These are phyloP conservation scores for Boletus reticulatus DNA, from an alignment of 768 basidiomycete species.

Conservation along the genomic window DNA sequence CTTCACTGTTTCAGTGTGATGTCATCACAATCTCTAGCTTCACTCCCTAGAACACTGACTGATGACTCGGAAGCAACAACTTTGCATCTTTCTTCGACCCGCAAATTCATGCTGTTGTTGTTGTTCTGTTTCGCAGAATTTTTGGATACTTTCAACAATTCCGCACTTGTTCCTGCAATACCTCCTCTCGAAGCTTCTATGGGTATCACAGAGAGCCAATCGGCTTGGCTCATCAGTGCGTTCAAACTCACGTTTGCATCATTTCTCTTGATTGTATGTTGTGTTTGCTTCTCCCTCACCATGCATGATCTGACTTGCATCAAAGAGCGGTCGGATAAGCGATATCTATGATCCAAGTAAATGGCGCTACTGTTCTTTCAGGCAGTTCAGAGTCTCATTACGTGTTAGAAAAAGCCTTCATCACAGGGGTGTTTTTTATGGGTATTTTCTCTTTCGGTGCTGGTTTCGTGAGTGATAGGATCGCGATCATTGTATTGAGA, in stretches of 20 bases:
- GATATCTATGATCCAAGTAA: conserved; percentile 33
- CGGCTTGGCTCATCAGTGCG: conserved; percentile 40
- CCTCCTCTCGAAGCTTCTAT: conserved; percentile 29
- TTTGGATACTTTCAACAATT: conserved; percentile 43
- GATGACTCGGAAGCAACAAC: not conserved
- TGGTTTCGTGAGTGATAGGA: conserved; percentile 47
- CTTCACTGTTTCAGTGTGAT: conserved; percentile 4
- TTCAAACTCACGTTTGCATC: conserved; percentile 49
- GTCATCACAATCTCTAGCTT: not conserved
- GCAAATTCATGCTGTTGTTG: conserved; percentile 31
- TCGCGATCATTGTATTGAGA: conserved; percentile 48
- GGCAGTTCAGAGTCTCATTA: conserved; percentile 26
- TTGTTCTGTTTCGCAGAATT: conserved; percentile 43
- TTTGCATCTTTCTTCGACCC: conserved; percentile 19
- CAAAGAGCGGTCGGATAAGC: conserved; percentile 26
- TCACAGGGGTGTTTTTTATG: conserved; percentile 38
- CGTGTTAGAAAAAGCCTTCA: conserved; percentile 40
- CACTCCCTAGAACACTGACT: not conserved
- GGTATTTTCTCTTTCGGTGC: conserved; percentile 43
- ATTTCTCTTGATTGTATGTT: conserved; percentile 29
- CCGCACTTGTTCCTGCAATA: conserved; percentile 40
- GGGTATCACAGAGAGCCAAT: conserved; percentile 9
- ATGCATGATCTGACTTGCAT: conserved; percentile 4
- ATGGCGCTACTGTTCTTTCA: conserved; percentile 17
- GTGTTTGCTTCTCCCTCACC: not conserved